Base-by-base conservation (phyloP, 176 grass and related monocot genomes). In the Musa schizocarpa region DNA sequence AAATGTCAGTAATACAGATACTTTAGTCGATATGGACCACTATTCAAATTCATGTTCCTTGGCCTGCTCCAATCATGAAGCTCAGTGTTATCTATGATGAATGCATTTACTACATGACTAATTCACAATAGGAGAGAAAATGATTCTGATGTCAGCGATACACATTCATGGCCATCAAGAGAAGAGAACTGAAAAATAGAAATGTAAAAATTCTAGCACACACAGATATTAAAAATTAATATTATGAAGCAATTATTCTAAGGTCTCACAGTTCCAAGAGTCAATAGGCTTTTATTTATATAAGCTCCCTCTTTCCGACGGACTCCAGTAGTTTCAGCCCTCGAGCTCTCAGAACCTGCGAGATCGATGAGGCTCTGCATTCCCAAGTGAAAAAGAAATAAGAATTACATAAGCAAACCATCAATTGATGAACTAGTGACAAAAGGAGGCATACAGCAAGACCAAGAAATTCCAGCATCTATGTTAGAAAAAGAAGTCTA, bases 321-420 rank as follows among this genome's bases (percentile, higher is more conserved):
- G 73, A 99, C 83, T 88, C 96, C 96, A 76, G 96, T 95, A 34
- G 96, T 99, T 89, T 99, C 96, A 52, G 87, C 96, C 82, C 83
- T 92, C 80, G 96, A 99, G 81, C 91, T 99, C 84, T 99, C 96
- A 76, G 96, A 99, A 88, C 91, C 96, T 81, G 96, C 96, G 79
- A 99, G 86, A 92, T 99, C 96, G 85, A 99, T 99, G 79, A 99
- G 88, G 86, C 95, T 94, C 96, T 99, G 91, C 91, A 95, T 65
- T 82, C 17, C 27, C 79, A 77, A 87, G 83, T 82, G 75, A 65
- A 82, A 81, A 70, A 82, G 17, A 76, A 72, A 43, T 83, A 72
- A 84, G 75, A 57, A 87, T 78, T 85, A 59, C 82, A 81, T 78
- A 83, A 62, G 79, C 34, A 76, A 51, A 17, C 13, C 24, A 56